A percentile compares a stretch with the other conserved stretches of the same genome.
phyloP scores from a whole-genome alignment of 495 filamentous ascomycete species.

The Xylaria scruposa region DNA sequence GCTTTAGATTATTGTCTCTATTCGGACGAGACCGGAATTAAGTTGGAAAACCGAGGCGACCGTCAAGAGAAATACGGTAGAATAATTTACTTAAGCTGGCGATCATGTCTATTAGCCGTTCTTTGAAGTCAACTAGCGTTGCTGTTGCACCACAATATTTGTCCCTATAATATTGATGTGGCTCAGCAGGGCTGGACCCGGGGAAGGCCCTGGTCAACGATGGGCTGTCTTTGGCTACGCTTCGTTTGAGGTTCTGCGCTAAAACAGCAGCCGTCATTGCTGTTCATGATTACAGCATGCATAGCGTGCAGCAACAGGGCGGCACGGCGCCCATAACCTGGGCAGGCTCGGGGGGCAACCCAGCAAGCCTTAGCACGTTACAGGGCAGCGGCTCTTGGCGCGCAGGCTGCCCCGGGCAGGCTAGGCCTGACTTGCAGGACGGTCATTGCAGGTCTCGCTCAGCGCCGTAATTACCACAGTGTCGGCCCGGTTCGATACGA shows the following conservation, averaged over 20 bases:
- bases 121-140: background rate
- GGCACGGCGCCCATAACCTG: background rate
- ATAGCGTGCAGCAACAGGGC: slow-evolving; percentile 12
- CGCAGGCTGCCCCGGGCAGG: background rate
- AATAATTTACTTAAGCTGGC: slow-evolving; percentile 9
- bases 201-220: background rate
- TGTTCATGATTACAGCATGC: slow-evolving; percentile 10
- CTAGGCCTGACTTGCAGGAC: slow-evolving; percentile 22
- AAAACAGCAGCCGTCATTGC: slow-evolving; percentile 23
- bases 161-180: background rate
- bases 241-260: slow-evolving; percentile 25
- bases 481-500: slow-evolving; percentile 16
- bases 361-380: slow-evolving; percentile 18
- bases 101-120: background rate
- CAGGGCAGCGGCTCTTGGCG: slow-evolving; percentile 18
- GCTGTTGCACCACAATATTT: background rate
- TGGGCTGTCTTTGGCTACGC: slow-evolving; percentile 15
- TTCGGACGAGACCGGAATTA: background rate
- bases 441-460: slow-evolving; percentile 22
- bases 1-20: background rate
- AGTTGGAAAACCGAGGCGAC: background rate
- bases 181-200: slow-evolving; percentile 20
- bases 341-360: background rate
- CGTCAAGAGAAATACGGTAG: background rate
- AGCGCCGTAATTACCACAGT: slow-evolving; percentile 29